These are phyloP conservation scores for Annulohypoxylon stygium DNA, from an alignment of 495 filamentous ascomycete genomes.

Conservation along the genomic window DNA sequence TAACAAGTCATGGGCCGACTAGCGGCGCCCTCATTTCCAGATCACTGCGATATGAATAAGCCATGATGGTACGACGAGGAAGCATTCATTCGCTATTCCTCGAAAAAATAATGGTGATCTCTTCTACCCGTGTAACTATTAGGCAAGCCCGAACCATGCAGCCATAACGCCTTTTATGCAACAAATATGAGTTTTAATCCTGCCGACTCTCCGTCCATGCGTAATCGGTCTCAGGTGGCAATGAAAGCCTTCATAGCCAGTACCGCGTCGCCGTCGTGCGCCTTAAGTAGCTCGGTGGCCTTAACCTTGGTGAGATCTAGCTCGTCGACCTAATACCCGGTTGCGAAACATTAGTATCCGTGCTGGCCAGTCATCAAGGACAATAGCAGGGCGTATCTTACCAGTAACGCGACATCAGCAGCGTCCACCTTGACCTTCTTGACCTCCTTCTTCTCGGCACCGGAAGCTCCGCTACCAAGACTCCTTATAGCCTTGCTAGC, in stretches of 20 bases:
- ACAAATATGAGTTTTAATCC: not conserved
- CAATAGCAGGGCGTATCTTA: slow-evolving; percentile 33
- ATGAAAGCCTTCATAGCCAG: slow-evolving; percentile 75
- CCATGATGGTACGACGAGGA: not conserved
- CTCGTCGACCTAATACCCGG: slow-evolving; percentile 72
- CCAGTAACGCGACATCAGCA: slow-evolving; percentile 59
- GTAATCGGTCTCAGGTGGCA: slow-evolving; percentile 8
- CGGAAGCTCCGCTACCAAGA: slow-evolving; percentile 59
- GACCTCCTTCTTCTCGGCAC: slow-evolving; percentile 58
- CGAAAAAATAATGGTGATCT: not conserved
- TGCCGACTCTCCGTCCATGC: not conserved
- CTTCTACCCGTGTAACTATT: not conserved
- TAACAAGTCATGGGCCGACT: too few species aligned
- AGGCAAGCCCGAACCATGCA: slow-evolving; percentile 1
- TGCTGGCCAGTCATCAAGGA: not conserved
- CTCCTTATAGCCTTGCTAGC: slow-evolving; percentile 85
- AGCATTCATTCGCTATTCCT: not conserved
- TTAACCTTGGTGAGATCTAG: slow-evolving; percentile 82
- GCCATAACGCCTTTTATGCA: slow-evolving; percentile 39
- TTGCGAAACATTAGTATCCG: slow-evolving; percentile 17
- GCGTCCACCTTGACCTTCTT: slow-evolving; percentile 66
- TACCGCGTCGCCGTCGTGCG: slow-evolving; percentile 81
- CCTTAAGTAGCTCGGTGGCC: slow-evolving; percentile 84
- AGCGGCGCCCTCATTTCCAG: too few species aligned
- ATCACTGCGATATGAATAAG: not conserved